Evolutionary conservation across 176 grass and related monocot genomes (phyloP).

Genomic region (Oryza brachyantha): DNA sequence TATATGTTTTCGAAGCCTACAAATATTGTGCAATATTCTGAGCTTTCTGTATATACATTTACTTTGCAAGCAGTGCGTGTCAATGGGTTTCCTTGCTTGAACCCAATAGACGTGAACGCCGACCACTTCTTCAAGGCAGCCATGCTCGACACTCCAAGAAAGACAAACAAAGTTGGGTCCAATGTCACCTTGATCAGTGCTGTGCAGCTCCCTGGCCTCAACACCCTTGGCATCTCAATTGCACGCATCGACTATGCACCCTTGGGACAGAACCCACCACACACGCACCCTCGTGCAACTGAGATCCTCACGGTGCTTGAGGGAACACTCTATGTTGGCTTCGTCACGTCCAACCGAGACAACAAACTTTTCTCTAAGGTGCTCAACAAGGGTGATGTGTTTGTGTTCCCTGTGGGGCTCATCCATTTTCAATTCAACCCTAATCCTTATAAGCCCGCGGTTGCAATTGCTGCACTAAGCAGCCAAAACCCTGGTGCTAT

Average conservation of each 20-base stretch:
- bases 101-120: background rate
- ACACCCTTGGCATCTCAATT: constrained; percentile 23
- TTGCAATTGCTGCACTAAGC: constrained; percentile 18
- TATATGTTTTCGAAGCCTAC: too few relatives aligned
- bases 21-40: background rate
- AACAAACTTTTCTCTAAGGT: constrained; percentile 20
- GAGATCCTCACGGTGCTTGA: constrained; percentile 32
- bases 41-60: background rate
- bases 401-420: constrained; percentile 29
- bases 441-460: background rate
- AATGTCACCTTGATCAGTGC: constrained; percentile 17
- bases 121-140: constrained; percentile 22
- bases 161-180: background rate
- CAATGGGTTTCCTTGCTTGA: constrained; percentile 11
- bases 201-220: background rate
- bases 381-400: constrained; percentile 42
- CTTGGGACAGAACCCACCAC: constrained; percentile 15
- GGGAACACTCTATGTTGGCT: constrained; percentile 39
- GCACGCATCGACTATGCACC: constrained; percentile 24
- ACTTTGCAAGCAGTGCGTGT: background rate
- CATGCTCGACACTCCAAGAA: background rate
- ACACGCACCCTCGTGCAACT: constrained; percentile 28
- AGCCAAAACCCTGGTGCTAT: constrained; percentile 28
- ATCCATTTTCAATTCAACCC: constrained; percentile 45
- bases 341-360: constrained; percentile 20